Base-by-base conservation (phyloP, 352 stramenopile genomes). In the Globisporangium mamillatum region DNA sequence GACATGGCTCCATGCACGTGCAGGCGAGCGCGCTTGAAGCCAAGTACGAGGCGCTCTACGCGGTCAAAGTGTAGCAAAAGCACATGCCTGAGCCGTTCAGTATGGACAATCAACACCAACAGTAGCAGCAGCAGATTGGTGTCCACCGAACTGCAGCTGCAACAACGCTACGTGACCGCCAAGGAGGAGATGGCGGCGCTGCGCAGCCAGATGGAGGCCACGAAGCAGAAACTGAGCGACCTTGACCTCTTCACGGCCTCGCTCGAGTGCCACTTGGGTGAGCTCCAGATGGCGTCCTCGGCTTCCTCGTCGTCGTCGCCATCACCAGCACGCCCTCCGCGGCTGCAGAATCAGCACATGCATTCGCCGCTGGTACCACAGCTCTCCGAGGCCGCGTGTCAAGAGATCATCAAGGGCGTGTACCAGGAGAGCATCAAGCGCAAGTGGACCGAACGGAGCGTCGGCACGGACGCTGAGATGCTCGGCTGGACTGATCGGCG, bases 1-100 rank as follows among this genome's bases (percentile, higher is more conserved):
- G 64, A 71, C 27, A 72, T 72, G 67, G 25, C n/a, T 25, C 58
- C 24, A 70, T 70, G 65, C 65, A 52, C 48, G 65, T 48, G 48
- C 58, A 70, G 32, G 65, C 66, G 46, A 61, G 20, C 12, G 46
- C 29, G 9, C 65, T 70, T 18, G 65, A 70, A 12, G 32, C 57
- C 24, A 44, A 57, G 52, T 70, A 70, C 24, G 65, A 64, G 18
- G 27, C 8, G 25, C 65, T 70, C 12, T 70, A 70, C 34, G 48
- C 59, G 18, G 25, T 24, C 54, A 67, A 60, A 38, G 34, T 46
- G 12, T 20, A 57, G 18, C 60, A 65, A 16, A 29, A 46, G 29
- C 50, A 67, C 12, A 61, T 16, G 20, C 16, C 41, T 1, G 1
- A n/a, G 41, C 5, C 38, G 18, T 20, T 46, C 16, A 20, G 16